A percentile compares a stretch with the other conserved stretches of the same genome.
Conservation (phyloP, 2,329 filamentous ascomycete species). For the Plectosphaerella plurivora region DNA sequence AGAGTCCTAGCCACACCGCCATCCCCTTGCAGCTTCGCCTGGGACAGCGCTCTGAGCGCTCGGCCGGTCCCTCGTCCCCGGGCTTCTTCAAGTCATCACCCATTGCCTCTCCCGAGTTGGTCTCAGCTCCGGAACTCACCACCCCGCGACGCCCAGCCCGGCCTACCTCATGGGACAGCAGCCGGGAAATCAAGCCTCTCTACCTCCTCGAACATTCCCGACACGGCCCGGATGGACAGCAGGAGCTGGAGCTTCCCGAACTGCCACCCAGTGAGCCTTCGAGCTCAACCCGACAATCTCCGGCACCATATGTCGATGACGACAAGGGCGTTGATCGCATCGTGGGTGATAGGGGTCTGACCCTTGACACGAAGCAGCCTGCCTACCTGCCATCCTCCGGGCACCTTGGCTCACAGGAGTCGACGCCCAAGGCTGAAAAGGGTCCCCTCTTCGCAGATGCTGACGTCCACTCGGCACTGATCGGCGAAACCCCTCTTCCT, state of each 20-base stretch:
- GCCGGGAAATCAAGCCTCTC: conserved; percentile 72
- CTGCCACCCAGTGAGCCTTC: conserved; percentile 39
- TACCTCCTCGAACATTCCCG: conserved; percentile 63
- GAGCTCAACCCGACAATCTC: conserved; percentile 25
- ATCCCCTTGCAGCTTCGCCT: conserved; percentile 54
- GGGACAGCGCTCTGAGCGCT: conserved; percentile 31
- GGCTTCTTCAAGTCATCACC: conserved; percentile 34
- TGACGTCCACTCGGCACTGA: conserved; percentile 9
- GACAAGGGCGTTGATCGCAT: conserved; percentile 21
- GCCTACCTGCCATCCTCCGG: conserved; percentile 32
- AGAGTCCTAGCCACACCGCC: conserved; percentile 52
- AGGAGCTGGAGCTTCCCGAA: conserved; percentile 40
- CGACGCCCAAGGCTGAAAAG: conserved; percentile 60
- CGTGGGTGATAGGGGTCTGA: conserved; percentile 21
- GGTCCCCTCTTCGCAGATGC: conserved; percentile 26
- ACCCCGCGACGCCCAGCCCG: conserved; percentile 36
- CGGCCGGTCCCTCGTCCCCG: conserved; percentile 37
- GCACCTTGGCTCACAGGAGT: conserved; percentile 57
- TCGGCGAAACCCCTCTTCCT: conserved; percentile 12
- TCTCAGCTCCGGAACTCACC: conserved; percentile 25
- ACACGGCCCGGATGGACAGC: conserved; percentile 37
- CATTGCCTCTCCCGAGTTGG: conserved; percentile 21
- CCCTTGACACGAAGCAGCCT: conserved; percentile 33
- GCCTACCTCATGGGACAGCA: conserved; percentile 58
- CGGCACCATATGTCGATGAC: conserved; percentile 23